These are phyloP conservation scores for Penicillium bovifimosum DNA, from an alignment of 495 filamentous ascomycete genomes.

Conservation along the genomic window DNA sequence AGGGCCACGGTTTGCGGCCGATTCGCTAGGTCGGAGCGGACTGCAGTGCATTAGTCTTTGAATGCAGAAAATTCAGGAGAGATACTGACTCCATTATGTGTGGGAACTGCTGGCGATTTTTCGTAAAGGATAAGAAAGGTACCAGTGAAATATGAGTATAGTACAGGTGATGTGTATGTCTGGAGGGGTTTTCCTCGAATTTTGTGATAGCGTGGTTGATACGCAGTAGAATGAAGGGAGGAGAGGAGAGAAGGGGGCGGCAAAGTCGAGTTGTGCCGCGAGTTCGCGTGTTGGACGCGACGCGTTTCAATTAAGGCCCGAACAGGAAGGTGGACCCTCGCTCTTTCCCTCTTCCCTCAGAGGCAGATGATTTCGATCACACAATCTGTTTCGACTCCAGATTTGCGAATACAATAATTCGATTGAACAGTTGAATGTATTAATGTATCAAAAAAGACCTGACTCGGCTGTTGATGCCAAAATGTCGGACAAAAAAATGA, in stretches of 20 bases:
- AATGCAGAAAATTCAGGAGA: slow-evolving; percentile 3
- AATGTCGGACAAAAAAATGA: slow-evolving; percentile 7
- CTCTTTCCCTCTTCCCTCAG: neutral
- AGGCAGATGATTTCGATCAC: too few species aligned
- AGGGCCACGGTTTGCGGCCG: slow-evolving; percentile 78
- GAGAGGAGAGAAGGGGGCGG: slow-evolving; percentile 18
- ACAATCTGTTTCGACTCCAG: too few species aligned
- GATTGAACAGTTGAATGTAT: too few species aligned
- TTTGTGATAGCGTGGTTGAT: slow-evolving; percentile 7
- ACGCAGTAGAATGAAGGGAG: slow-evolving; percentile 17
- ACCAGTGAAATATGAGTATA: neutral
- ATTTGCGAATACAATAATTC: too few species aligned
- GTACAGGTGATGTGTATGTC: neutral
- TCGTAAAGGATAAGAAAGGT: neutral
- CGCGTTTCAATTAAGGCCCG: slow-evolving; percentile 33
- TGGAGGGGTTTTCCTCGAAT: slow-evolving; percentile 6
- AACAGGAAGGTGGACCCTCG: slow-evolving; percentile 14
- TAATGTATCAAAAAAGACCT: too few species aligned
- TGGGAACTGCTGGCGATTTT: slow-evolving; percentile 8
- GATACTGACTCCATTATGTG: slow-evolving; percentile 39
- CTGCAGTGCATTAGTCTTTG: slow-evolving; percentile 35
- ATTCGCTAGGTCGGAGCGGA: slow-evolving; percentile 76
- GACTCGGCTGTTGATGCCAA: too few species aligned
- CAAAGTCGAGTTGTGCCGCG: slow-evolving; percentile 15
- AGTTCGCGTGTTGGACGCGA: slow-evolving; percentile 33